These are phyloP conservation scores for Diaporthe aspalathi DNA, from an alignment of 2,329 filamentous ascomycete genomes.

Conservation along the genomic window DNA sequence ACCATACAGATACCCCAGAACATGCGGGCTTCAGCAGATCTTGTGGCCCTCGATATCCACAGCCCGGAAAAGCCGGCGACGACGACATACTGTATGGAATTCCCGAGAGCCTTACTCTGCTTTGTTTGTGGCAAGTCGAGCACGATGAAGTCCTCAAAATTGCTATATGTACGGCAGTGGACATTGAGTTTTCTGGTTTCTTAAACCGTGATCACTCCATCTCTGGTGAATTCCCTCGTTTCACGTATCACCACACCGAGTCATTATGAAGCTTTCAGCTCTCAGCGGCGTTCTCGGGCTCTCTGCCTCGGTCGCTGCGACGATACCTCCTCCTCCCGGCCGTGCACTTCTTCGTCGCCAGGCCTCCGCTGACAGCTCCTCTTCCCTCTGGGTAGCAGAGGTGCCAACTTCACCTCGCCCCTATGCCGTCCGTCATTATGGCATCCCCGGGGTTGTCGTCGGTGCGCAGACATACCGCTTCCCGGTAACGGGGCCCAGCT, in stretches of 20 bases:
- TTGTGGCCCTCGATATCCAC: slow-evolving; percentile 5
- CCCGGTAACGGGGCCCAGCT: slow-evolving; percentile 56
- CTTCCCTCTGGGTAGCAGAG: slow-evolving; percentile 29
- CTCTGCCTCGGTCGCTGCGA: slow-evolving; percentile 18
- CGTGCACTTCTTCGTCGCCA: slow-evolving; percentile 18
- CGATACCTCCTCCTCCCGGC: neutral
- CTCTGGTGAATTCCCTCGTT: slow-evolving; percentile 12
- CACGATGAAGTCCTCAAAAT: neutral
- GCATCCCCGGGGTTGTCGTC: slow-evolving; percentile 12
- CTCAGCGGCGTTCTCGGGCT: slow-evolving; percentile 14
- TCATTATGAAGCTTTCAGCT: slow-evolving; percentile 31
- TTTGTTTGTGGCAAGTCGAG: neutral
- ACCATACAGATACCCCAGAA: slow-evolving; percentile 4
- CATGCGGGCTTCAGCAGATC: slow-evolving; percentile 11
- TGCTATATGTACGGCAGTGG: neutral
- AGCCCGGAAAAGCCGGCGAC: slow-evolving; percentile 15
- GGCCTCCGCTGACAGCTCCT: slow-evolving; percentile 1
- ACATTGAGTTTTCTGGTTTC: neutral
- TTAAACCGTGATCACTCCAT: neutral
- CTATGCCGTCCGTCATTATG: slow-evolving; percentile 33
- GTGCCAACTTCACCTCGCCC: slow-evolving; percentile 30
- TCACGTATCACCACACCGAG: neutral
- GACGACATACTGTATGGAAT: slow-evolving; percentile 21
- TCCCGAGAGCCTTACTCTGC: neutral
- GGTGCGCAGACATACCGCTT: slow-evolving; percentile 28